Percentiles rank a stretch among this genome's conserved stretches.
Evolutionary conservation across 129 eudicot species (phyloP).

Genomic region (Sambucus nigra): DNA sequence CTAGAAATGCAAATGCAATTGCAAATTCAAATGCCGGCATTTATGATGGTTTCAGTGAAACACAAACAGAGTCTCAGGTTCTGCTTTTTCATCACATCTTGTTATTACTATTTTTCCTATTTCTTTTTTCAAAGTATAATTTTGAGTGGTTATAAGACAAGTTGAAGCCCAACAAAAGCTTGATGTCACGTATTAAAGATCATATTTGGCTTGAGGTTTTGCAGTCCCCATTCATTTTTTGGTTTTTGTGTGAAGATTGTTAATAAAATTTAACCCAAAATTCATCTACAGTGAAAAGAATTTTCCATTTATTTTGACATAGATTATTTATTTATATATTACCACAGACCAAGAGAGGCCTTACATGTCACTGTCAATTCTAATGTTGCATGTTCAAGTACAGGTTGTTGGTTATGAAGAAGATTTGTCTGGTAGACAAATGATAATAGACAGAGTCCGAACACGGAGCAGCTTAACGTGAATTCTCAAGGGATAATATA

Average conservation of each 20-base stretch:
- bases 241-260: background rate
- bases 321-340: too few species aligned
- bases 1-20: conserved; percentile 21
- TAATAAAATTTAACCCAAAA: background rate
- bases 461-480: conserved; percentile 50
- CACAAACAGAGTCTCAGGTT: conserved; percentile 97
- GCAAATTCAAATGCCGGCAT: conserved; percentile 27
- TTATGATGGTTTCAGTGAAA: conserved; percentile 76
- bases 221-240: background rate
- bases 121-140: background rate
- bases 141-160: background rate
- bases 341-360: too few species aligned
- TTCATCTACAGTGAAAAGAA: background rate
- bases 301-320: too few species aligned
- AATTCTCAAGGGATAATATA: conserved; percentile 1
- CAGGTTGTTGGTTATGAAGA: conserved; percentile 92
- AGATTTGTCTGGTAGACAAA: conserved; percentile 82
- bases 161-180: background rate
- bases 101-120: background rate
- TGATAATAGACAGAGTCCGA: conserved; percentile 86
- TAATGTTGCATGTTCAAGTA: conserved; percentile 8
- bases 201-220: background rate
- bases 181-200: background rate
- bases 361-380: too few species aligned
- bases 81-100: conserved; percentile 3